Evolutionary conservation across 2,329 filamentous ascomycete genomes (phyloP), one percentile per base, ranked within the genome.

Genomic region (Zasmidium citrigriseum): DNA sequence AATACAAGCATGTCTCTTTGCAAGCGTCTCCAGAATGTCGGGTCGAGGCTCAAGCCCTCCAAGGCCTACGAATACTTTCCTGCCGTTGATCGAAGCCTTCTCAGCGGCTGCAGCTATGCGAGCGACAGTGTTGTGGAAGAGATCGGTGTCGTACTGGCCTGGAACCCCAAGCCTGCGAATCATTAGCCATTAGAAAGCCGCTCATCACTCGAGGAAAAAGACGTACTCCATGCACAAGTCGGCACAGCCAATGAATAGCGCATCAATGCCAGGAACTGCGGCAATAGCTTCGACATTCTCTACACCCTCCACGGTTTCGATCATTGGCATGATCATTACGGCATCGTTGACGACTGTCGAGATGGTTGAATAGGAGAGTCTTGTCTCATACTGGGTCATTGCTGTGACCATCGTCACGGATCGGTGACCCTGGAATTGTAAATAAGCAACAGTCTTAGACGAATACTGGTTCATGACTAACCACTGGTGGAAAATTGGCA

Each of bases 181-280:
- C 14, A n/a, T 41, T n/a, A 41, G 34, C 18, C 7, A 41, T 41
- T 11, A 41, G 7, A 4, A 16, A 7, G 14, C 34, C 34, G 4
- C 5, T 11, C 16, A 9, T 24, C 34, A 3, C 25, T 25, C 34
- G 21, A 46, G 20, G 10, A 12, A 11, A 11, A 22, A 52, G 11
- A 55, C 54, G n/a, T 50, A 60, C 57, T 60, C 57, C 57, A 60
- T 60, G n/a, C 27, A 48, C 20, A 60, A 44, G 46, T 60, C 57
- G n/a, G 57, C 57, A 45, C 57, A 60, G 3, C 57, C 57, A 18
- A 60, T 60, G 44, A 60, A 60, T 34, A 60, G 34, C 4, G 57
- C 57, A 53, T 60, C 57, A 23, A 60, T 34, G 3, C 57, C 57
- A 9, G 57, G 57, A 27, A 56, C 53, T 14, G 52, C 53, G 29